Base-by-base conservation (phyloP, 2,329 filamentous ascomycete genomes). In the Alternaria sp. region DNA sequence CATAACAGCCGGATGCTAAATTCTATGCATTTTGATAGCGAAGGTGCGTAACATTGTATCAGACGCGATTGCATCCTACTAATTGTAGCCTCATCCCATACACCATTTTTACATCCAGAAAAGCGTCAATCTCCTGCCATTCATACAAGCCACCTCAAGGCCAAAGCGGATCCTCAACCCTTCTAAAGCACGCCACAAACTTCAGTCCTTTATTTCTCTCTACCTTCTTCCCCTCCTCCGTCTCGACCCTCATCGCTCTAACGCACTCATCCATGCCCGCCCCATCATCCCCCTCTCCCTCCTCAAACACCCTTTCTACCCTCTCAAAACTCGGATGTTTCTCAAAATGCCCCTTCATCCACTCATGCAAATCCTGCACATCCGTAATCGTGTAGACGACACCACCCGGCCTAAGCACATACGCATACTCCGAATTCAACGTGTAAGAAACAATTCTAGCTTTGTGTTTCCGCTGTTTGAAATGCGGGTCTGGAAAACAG, bases 141-240 rank as follows among this genome's bases (percentile, higher is more conserved):
- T 17, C 3, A 13, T 13, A 14, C 31, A 39, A 3, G 17, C 34
- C n/a, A 39, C n/a, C 11, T 10, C 26, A 33, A 29, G 17, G 17
- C 13, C 10, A 5, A 90, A 81, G 87, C 92, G 92, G 93, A 80
- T 97, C 90, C 72, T 90, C 88, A 62, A 89, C 79, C 62, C 95
- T 87, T 72, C 90, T 85, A 77, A 95, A 99, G 49, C 96, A 86
- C 39, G 93, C 94, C 46, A 98, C 90, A 79, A 90, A 96, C 80
- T 98, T 99, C 73, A 88, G 86, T 0, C 95, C 95, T 40, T 91
- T 87, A 79, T 98, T 97, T 74, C 95, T 86, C 69, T 88, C 87
- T 13, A 99, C 95, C 81, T 99, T 99, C 82, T 97, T 97, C 33
- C 93, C 92, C 81, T 99, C 96, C 78, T 99, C 95, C 3, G 96